Evolutionary conservation across 2,329 filamentous ascomycete species (phyloP), one percentile per base, ranked within the genome.

Genomic region (Colletotrichum theobromicola): DNA sequence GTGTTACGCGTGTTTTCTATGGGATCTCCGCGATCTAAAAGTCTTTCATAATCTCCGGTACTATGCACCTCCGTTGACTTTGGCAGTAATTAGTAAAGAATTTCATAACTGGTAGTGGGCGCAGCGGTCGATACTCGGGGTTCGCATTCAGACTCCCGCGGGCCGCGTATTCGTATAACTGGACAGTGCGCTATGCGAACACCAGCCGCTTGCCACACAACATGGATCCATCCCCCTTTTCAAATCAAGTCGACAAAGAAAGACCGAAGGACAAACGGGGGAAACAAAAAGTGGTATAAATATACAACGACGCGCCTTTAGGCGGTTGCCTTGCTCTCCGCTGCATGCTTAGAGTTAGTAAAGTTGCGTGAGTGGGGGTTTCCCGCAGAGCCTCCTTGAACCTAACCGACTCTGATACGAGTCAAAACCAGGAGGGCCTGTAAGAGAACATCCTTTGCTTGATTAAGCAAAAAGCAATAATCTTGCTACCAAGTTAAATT

Each of bases 241-340:
- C 9, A 9, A 46, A 10, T 4, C 4, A 18, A 42, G 8, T 12
- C 5, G 12, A 10, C 2, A 9, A n/a, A 12, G 37, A 46, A 46
- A 42, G 37, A 5, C 37, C 18, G 8, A 18, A 3, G 37, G 8
- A 10, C 1, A n/a, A 2, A n/a, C 5, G 5, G 8, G 10, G 37
- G 9, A n/a, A 42, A 18, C 18, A n/a, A n/a, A n/a, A n/a, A n/a
- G 18, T n/a, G 9, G 37, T 0, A n/a, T n/a, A n/a, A n/a, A n/a
- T n/a, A 12, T 16, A n/a, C 2, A 4, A 12, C 0, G 18, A n/a
- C 18, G 5, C 18, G 6, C n/a, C 12, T 2, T 2, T 0, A 6
- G 12, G n/a, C 18, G 37, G 5, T 12, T 42, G 37, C 5, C 1
- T 12, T n/a, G 18, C 37, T 42, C 9, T 12, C 9, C 8, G 0